phyloP scores from a whole-genome alignment of 176 grass and related monocot genomes.

The Triticum dicoccoides region DNA sequence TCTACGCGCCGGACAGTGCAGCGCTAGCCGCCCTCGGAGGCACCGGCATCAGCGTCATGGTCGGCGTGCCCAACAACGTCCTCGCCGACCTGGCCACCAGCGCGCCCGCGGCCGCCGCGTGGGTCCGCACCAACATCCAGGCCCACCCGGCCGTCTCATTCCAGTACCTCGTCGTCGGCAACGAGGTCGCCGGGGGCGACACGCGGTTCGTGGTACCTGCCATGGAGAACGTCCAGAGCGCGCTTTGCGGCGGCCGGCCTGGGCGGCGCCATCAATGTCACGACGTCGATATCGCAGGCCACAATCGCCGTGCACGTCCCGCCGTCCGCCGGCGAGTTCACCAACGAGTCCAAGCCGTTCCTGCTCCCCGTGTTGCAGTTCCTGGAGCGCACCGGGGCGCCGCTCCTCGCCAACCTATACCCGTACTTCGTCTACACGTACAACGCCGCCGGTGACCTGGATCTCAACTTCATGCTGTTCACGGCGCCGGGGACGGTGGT shows the following conservation, averaged over 20 bases:
- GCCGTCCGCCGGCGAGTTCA: conserved; percentile 51
- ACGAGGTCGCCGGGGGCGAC: conserved; percentile 27
- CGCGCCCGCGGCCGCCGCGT: neutral
- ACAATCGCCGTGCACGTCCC: conserved; percentile 42
- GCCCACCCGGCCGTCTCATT: conserved; percentile 34
- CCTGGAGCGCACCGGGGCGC: conserved; percentile 42
- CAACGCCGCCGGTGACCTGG: neutral
- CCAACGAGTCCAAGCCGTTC: neutral
- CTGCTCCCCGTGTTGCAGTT: conserved; percentile 37
- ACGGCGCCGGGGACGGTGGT: conserved; percentile 18
- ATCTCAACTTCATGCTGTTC: conserved; percentile 55
- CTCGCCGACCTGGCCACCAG: conserved; percentile 1
- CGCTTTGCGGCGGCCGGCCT: conserved; percentile 29
- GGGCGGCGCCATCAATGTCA: conserved; percentile 28
- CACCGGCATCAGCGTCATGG: no score
- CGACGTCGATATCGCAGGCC: conserved; percentile 50
- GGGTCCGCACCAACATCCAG: conserved; percentile 24
- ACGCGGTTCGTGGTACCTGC: no score
- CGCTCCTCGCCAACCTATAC: conserved; percentile 60
- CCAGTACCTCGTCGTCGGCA: conserved; percentile 36
- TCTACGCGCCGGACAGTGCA: no score
- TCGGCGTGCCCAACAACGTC: neutral
- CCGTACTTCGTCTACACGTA: conserved; percentile 53
- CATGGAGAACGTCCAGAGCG: conserved; percentile 39
- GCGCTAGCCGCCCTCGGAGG: no score